Percentiles rank a stretch among this genome's conserved stretches.
Conservation (phyloP, 176 grass and related monocot genomes). For the Tillandsia leiboldiana region DNA sequence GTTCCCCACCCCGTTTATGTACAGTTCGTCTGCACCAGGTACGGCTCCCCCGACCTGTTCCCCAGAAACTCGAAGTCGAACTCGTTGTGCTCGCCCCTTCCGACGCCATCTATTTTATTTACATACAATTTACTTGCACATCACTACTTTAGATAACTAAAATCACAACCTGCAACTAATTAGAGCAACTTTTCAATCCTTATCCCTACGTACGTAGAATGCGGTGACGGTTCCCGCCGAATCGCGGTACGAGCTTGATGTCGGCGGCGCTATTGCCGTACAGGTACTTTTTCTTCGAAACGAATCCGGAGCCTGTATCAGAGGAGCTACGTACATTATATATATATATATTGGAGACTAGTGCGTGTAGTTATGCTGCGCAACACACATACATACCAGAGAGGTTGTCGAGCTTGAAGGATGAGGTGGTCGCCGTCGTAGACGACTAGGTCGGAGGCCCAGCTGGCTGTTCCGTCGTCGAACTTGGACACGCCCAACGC, state of each 20-base stretch:
- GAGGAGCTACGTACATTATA: too few species aligned
- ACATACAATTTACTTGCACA: too few species aligned
- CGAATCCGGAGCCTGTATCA: conserved; percentile 54
- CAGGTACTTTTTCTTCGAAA: conserved; percentile 57
- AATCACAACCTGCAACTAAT: too few species aligned
- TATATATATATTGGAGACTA: too few species aligned
- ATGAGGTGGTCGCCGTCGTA: conserved; percentile 84
- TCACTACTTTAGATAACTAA: too few species aligned
- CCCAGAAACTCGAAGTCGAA: conserved; percentile 98
- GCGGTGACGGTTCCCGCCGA: conserved; percentile 90
- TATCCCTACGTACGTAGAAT: conserved; percentile 53
- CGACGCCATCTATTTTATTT: conserved; percentile 40
- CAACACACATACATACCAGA: conserved; percentile 32
- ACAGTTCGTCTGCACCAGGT: conserved; percentile 95
- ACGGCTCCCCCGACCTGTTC: conserved; percentile 75
- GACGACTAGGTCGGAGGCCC: conserved; percentile 89
- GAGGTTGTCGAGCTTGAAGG: conserved; percentile 71
- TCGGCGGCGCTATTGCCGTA: conserved; percentile 77
- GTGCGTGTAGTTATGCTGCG: too few species aligned
- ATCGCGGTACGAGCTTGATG: conserved; percentile 84
- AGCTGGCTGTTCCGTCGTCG: conserved; percentile 76
- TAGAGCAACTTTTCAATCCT: too few species aligned
- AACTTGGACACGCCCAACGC: conserved; percentile 33
- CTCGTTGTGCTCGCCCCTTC: conserved; percentile 79
- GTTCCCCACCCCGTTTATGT: conserved; percentile 85